Base-by-base conservation (phyloP, 768 basidiomycete genomes). In the Calocera cornea region DNA sequence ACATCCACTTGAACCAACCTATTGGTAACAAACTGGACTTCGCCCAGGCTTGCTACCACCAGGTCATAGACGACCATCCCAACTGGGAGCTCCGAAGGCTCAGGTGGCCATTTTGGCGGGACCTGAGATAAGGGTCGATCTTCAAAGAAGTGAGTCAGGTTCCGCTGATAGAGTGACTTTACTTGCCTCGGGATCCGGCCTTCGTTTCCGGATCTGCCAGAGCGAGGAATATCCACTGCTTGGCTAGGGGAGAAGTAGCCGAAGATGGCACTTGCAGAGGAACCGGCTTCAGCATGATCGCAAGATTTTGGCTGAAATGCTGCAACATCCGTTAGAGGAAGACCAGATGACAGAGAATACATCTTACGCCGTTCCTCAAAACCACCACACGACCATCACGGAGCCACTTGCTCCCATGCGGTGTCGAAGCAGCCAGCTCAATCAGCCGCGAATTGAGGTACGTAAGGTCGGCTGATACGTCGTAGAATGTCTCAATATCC, bases 401-500 rank as follows among this genome's bases (percentile, higher is more conserved):
- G 54, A 98, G 76, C 3, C 84, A 76, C 77, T 90, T 94, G 17
- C 78, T 78, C 2, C 89, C 90, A 69, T 87, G 85, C 31, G 83
- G 81, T 68, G 87, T 82, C 22, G 75, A 74, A 1, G 82, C 75
- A 0, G 86, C 89, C 74, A 87, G 81, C 16, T 80, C 76, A 54
- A 94, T 72, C 22, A 97, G 77, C 36, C 76, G 76, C 66, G 83
- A 83, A 74, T 93, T 92, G 54, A 82, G 73, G 27, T 83, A 77
- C 19, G 87, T 81, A 64, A 92, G 80, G 16, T 84, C 82, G 27
- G 79, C 78, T 11, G 86, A 86, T 27, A 83, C 76, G 71, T 95
- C 88, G 73, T 98, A 97, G 75, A 84, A 88, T 22, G 75, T 77
- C 38, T 86, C 81, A 65, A 99, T 90, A 72, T 92, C 91, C 14